Conservation (phyloP, 345 rosid genomes). For the Eucalyptus cladocalyx region DNA sequence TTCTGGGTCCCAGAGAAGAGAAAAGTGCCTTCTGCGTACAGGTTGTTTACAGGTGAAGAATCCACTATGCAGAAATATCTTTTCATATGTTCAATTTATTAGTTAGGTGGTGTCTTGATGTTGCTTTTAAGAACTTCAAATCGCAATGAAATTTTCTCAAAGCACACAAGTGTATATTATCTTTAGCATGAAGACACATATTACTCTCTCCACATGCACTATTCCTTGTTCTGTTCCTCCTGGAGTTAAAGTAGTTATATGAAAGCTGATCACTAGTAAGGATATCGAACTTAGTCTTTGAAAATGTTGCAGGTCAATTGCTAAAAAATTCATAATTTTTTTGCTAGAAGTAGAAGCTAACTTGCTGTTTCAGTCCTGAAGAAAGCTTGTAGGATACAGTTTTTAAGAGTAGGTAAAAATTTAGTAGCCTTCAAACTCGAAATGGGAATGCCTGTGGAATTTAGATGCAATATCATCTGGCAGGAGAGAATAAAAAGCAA, state of each 20-base stretch:
- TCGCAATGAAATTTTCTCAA: not conserved
- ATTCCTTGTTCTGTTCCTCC: not conserved
- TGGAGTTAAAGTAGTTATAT: not conserved
- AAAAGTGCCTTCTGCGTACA: conserved; percentile 44
- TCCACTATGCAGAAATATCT: not conserved
- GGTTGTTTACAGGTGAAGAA: conserved; percentile 47
- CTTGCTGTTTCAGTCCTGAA: not conserved
- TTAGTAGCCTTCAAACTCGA: not conserved
- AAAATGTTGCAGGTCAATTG: not conserved
- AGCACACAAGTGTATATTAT: not conserved
- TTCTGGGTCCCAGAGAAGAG: conserved; percentile 52
- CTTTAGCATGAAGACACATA: not conserved
- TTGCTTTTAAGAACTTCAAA: not conserved
- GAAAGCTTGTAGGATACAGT: not conserved
- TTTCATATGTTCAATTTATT: not conserved
- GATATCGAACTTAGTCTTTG: not conserved
- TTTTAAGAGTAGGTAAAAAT: not conserved
- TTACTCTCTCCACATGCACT: not conserved
- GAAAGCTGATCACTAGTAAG: not conserved
- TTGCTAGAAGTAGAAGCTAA: not conserved
- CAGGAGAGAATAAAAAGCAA: not conserved
- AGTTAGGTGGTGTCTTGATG: not conserved
- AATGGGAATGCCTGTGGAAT: not conserved
- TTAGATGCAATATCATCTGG: not conserved
- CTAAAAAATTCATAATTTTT: not conserved